These are phyloP conservation scores for Zygotorulaspora chibaensis DNA, from an alignment of 805 yeast genomes.

Conservation along the genomic window DNA sequence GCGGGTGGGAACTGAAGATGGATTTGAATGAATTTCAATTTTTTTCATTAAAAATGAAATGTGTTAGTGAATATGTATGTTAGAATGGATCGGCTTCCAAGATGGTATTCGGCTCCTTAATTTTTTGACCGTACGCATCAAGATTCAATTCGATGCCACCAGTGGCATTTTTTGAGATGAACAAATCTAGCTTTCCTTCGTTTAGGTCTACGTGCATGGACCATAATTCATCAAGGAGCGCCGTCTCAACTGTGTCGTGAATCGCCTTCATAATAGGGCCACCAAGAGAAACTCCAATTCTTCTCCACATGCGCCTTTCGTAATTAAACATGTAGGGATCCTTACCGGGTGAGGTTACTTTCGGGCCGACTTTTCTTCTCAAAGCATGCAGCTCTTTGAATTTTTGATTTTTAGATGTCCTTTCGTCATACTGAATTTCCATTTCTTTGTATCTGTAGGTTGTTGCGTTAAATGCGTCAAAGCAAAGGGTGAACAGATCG, in stretches of 20 bases:
- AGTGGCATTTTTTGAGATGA: constrained; percentile 7
- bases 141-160: constrained; percentile 3
- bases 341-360: constrained; percentile 22
- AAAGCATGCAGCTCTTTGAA: constrained; percentile 12
- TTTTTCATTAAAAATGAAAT: no score
- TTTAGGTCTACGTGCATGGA: constrained; percentile 10
- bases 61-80: no score
- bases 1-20: no score
- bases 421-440: constrained; percentile 23
- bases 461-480: constrained; percentile 20
- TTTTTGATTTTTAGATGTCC: constrained; percentile 14
- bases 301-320: constrained; percentile 23
- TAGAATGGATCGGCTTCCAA: not conserved
- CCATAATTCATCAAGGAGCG: constrained; percentile 12
- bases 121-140: not conserved
- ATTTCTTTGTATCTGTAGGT: constrained; percentile 29
- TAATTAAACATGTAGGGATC: constrained; percentile 26
- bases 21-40: no score
- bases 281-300: constrained; percentile 5
- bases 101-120: not conserved
- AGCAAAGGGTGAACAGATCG: constrained; percentile 17
- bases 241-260: constrained; percentile 4
- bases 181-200: constrained; percentile 11
- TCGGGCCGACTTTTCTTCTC: constrained; percentile 13
- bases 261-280: constrained; percentile 1